phyloP scores from a whole-genome alignment of 208 protist genomes.

The Wallacemonas rigidus region DNA sequence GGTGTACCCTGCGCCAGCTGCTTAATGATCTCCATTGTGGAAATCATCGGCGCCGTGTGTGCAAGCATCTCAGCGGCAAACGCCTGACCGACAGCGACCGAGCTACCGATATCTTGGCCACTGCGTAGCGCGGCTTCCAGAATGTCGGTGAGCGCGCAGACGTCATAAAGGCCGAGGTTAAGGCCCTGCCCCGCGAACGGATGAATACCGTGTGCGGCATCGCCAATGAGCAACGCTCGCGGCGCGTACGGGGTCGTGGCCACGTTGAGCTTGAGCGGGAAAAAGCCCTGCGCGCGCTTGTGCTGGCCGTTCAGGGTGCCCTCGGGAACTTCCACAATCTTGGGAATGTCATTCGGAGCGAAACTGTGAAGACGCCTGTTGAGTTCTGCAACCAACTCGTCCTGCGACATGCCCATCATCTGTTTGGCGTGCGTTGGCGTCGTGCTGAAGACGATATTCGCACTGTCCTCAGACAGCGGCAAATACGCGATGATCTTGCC shows the following conservation, averaged over 20 bases:
- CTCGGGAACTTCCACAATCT: constrained; percentile 73
- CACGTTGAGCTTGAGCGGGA: constrained; percentile 75
- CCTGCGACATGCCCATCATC: constrained; percentile 52
- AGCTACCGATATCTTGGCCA: constrained; percentile 83
- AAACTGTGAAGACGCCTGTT: constrained; percentile 68
- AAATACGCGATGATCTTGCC: constrained; percentile 84
- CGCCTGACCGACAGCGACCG: constrained; percentile 64
- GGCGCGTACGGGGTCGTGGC: constrained; percentile 59
- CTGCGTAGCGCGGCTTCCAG: constrained; percentile 61
- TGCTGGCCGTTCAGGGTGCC: constrained; percentile 38
- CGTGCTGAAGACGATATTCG: constrained; percentile 88
- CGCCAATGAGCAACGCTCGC: constrained; percentile 72
- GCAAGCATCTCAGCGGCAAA: constrained; percentile 77
- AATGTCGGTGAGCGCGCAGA: constrained; percentile 66
- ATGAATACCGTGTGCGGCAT: constrained; percentile 92
- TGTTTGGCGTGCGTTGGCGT: constrained; percentile 59
- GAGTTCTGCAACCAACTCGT: constrained; percentile 69
- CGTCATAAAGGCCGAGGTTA: constrained; percentile 91
- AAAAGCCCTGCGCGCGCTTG: constrained; percentile 61
- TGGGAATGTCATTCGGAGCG: constrained; percentile 73
- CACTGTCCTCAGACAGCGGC: constrained; percentile 70
- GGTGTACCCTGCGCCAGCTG: constrained; percentile 49
- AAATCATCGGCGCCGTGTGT: constrained; percentile 78
- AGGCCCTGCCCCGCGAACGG: constrained; percentile 93
- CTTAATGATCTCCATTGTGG: constrained; percentile 80